Percentiles rank a stretch among this genome's conserved stretches.
phyloP scores from a whole-genome alignment of 129 eudicot species.

The Flaveria sonorensis region DNA sequence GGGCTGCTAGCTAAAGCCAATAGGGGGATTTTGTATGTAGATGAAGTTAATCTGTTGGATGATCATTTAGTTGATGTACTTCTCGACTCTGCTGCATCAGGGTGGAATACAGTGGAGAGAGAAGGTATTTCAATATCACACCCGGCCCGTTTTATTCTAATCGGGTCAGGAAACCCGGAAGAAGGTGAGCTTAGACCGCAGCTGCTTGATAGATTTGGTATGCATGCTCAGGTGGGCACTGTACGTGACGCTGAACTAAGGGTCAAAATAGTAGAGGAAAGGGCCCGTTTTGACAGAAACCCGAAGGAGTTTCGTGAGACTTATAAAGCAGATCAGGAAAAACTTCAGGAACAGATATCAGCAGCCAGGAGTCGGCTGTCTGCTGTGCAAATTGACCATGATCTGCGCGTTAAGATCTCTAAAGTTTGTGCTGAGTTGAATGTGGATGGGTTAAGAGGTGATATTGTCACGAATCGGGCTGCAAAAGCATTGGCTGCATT shows the following conservation, averaged over 20 bases:
- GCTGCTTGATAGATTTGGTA: conserved; percentile 89
- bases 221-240: conserved; percentile 93
- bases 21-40: conserved; percentile 80
- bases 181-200: conserved; percentile 90
- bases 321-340: conserved; percentile 69
- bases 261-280: conserved; percentile 84
- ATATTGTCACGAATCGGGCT: conserved; percentile 82
- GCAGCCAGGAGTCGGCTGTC: conserved; percentile 74
- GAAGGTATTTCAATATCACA: conserved; percentile 34
- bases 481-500: conserved; percentile 90
- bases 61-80: conserved; percentile 87
- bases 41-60: conserved; percentile 79
- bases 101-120: no score
- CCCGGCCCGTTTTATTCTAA: conserved; percentile 81
- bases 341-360: conserved; percentile 67
- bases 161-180: conserved; percentile 82
- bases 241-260: conserved; percentile 84
- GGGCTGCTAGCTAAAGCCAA: conserved; percentile 95
- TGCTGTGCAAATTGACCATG: conserved; percentile 72
- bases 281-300: conserved; percentile 77
- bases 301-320: conserved; percentile 70
- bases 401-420: conserved; percentile 82
- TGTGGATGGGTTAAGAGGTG: conserved; percentile 94
- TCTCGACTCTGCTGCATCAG: not conserved
- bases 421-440: conserved; percentile 90